Conservation (phyloP, 345 rosid genomes). For the Rhodomyrtus tomentosa region DNA sequence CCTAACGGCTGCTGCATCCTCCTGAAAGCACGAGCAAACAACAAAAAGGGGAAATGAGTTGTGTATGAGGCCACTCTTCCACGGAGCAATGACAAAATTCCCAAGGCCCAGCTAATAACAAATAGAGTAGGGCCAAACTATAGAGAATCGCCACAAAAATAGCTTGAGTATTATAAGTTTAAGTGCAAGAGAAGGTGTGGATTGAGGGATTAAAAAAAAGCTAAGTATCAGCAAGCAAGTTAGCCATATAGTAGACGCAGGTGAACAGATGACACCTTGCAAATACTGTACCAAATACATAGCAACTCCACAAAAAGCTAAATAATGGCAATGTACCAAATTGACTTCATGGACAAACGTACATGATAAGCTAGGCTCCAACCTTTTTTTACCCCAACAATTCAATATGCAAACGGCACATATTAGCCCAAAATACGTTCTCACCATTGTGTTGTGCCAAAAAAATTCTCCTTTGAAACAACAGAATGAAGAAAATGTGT, state of each 20-base stretch:
- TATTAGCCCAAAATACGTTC: background rate
- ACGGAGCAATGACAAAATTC: background rate
- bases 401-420: background rate
- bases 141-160: background rate
- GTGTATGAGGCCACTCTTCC: background rate
- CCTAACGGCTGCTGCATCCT: constrained; percentile 63
- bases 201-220: background rate
- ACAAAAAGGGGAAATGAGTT: background rate
- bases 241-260: background rate
- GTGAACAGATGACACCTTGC: background rate
- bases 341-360: background rate
- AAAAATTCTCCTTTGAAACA: background rate
- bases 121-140: background rate
- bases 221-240: background rate
- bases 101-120: background rate
- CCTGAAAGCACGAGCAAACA: constrained; percentile 21
- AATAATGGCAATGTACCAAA: background rate
- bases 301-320: background rate
- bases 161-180: background rate
- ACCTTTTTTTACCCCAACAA: background rate
- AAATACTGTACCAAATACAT: background rate
- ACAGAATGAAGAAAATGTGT: background rate
- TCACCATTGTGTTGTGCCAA: background rate
- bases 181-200: background rate
- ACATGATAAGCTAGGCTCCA: background rate